phyloP scores from a whole-genome alignment of 2,329 filamentous ascomycete species.

The Penicillium oxalicum region DNA sequence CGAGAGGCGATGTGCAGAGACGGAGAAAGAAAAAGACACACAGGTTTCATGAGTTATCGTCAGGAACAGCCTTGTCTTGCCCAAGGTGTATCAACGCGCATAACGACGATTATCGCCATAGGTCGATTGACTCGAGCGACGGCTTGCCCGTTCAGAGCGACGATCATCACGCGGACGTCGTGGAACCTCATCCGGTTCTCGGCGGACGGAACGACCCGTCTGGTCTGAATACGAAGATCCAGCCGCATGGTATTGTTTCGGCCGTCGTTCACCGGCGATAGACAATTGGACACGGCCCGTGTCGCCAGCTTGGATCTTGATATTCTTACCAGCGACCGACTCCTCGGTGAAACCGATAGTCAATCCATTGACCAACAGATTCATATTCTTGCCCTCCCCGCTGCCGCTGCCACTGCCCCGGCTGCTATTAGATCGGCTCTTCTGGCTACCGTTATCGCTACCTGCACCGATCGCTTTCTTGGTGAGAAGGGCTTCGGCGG shows the following conservation, averaged over 20 bases:
- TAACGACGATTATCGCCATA: slow-evolving; percentile 27
- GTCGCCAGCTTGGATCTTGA: slow-evolving; percentile 36
- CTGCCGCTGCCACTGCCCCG: slow-evolving; percentile 34
- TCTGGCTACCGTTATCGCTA: slow-evolving; percentile 39
- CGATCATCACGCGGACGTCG: slow-evolving; percentile 30
- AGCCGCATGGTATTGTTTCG: slow-evolving; percentile 33
- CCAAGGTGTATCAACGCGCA: not conserved
- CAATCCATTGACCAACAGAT: slow-evolving; percentile 37
- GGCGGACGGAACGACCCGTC: slow-evolving; percentile 25
- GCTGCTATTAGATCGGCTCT: slow-evolving; percentile 39
- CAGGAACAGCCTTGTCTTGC: not conserved
- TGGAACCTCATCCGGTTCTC: slow-evolving; percentile 28
- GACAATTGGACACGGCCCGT: slow-evolving; percentile 35
- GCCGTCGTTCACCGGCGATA: slow-evolving; percentile 30
- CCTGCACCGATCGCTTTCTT: slow-evolving; percentile 27
- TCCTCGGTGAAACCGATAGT: slow-evolving; percentile 36
- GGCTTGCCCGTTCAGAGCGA: slow-evolving; percentile 34
- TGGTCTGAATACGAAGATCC: slow-evolving; percentile 31
- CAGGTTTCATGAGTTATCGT: not conserved
- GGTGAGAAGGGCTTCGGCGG: slow-evolving; percentile 30
- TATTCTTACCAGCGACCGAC: slow-evolving; percentile 33
- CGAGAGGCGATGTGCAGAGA: no score
- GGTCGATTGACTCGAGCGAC: slow-evolving; percentile 35
- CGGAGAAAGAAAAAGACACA: not conserved
- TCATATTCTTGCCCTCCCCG: slow-evolving; percentile 33